Conservation (phyloP, 2,329 filamentous ascomycete genomes). For the Fusarium sp. region DNA sequence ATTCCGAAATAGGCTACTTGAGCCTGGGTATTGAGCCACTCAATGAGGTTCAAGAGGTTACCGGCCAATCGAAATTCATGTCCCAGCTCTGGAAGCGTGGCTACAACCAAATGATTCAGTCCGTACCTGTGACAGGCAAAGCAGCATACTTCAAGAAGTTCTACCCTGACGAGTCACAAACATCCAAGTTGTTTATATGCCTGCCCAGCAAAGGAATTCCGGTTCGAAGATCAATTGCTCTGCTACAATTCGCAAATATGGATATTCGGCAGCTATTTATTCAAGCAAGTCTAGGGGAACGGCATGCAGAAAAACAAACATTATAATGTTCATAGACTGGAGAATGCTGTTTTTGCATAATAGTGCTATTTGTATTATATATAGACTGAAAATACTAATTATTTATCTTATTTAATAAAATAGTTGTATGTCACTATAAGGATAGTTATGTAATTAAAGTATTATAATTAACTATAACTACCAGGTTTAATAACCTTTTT, state of each 20-base stretch:
- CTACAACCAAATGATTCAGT: slow-evolving; percentile 7
- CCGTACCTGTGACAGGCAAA: slow-evolving; percentile 9
- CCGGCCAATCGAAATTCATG: neutral
- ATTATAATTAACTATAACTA: no score
- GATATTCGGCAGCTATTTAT: neutral
- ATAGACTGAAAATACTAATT: neutral
- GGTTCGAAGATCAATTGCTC: slow-evolving; percentile 1
- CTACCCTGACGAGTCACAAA: neutral
- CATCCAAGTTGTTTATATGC: slow-evolving; percentile 9
- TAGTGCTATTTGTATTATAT: neutral
- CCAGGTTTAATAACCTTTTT: no score
- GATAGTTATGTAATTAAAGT: no score
- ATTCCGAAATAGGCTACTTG: slow-evolving; percentile 3
- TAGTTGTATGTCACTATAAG: neutral
- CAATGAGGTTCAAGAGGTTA: neutral
- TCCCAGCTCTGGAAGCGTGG: slow-evolving; percentile 7
- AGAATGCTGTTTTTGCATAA: neutral
- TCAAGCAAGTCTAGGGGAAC: neutral
- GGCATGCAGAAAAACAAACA: neutral
- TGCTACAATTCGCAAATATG: slow-evolving; percentile 21
- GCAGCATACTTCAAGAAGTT: slow-evolving; percentile 10
- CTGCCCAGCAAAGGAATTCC: neutral
- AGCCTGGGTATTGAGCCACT: slow-evolving; percentile 7
- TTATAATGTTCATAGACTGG: neutral
- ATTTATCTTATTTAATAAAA: neutral